phyloP scores from a whole-genome alignment of 768 basidiomycete species.

The Chalciporus piperatus region DNA sequence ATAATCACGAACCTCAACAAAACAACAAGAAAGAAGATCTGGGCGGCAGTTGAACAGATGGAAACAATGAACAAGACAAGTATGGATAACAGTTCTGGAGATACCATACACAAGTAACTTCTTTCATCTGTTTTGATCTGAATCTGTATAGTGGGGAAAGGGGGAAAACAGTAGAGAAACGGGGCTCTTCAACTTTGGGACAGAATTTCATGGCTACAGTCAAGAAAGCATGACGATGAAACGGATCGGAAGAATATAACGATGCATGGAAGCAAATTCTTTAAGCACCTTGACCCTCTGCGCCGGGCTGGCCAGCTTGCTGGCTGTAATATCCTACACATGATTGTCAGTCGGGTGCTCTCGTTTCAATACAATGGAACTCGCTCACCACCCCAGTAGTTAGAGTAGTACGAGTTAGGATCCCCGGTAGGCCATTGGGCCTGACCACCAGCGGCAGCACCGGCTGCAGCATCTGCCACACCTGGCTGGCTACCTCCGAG shows the following conservation, averaged over 20 bases:
- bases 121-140: constrained; percentile 32
- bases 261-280: constrained; percentile 22
- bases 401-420: constrained; percentile 72
- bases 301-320: constrained; percentile 60
- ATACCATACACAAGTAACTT: constrained; percentile 35
- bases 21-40: constrained; percentile 23
- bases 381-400: constrained; percentile 79
- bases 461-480: constrained; percentile 49
- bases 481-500: constrained; percentile 57
- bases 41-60: constrained; percentile 16
- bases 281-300: constrained; percentile 46
- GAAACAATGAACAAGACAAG: constrained; percentile 24
- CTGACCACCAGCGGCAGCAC: constrained; percentile 57
- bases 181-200: constrained; percentile 18
- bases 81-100: constrained; percentile 29
- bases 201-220: constrained; percentile 33
- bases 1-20: constrained; percentile 18
- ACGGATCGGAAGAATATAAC: constrained; percentile 23
- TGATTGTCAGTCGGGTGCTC: constrained; percentile 12
- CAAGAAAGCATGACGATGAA: constrained; percentile 26
- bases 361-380: neutral
- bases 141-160: constrained; percentile 27
- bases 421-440: constrained; percentile 77
- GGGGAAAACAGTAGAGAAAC: constrained; percentile 15
- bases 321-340: constrained; percentile 77